Base-by-base conservation (phyloP, 257 asterid genomes). In the Cordia subcordata region DNA sequence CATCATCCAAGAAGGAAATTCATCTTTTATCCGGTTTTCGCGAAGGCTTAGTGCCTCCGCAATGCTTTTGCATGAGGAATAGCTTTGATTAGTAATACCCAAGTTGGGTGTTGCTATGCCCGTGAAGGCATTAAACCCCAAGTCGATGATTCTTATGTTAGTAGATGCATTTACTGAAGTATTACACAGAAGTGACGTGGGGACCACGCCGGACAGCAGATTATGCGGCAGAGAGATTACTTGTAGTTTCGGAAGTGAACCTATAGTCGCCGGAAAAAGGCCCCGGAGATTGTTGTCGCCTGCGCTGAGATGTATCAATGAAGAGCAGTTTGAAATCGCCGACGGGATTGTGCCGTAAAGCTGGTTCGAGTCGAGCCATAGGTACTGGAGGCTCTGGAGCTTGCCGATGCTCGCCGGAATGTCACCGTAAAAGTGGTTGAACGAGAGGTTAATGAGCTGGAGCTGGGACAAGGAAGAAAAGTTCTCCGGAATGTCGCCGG, bases 81-180 rank as follows among this genome's bases (percentile, higher is more conserved):
- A 27, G 35, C 6, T 1, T 27, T 27, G 35, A 27, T 6, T 27
- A 27, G 35, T 27, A 27, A 6, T 27, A 27, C 6, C 35, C 6
- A 6, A 27, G 35, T 6, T 27, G 35, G 35, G 47, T 13, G 39
- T 59, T 66, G 63, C 83, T 50, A 88, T 67, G 32, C 94, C 84
- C 88, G 94, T 85, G 94, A 88, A 77, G 62, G 69, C 75, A 77
- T 88, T 88, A 57, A 77, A 75, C 53, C 96, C 85, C 72, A 88
- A 62, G 54, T 84, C 71, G 72, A 85, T 77, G 64, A 80, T 60
- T 73, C 84, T 72, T 56, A 81, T 65, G 39, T 88, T 77, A 49
- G 53, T 60, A 68, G 95, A 72, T 77, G 77, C 77, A 33, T 65
- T 51, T 54, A 47, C 67, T 1, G 93, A 76, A 60, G 60, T 66